Base-by-base conservation (phyloP, 2,329 filamentous ascomycete genomes). In the Trichoderma simmonsii region DNA sequence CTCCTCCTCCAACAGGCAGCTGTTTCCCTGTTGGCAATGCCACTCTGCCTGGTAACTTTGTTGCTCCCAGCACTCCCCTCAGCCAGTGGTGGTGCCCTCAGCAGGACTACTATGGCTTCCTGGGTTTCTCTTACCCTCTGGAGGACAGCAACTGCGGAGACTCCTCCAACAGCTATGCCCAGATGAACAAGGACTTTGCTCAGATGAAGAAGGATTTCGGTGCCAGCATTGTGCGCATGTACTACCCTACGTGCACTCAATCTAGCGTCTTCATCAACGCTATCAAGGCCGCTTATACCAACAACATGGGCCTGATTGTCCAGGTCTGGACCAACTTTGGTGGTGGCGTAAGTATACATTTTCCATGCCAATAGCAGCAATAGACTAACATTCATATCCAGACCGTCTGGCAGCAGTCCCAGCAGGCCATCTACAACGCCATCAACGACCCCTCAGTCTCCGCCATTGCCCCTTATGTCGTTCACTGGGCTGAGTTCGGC, bases 301-400 rank as follows among this genome's bases (percentile, higher is more conserved):
- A 76, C 72, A 73, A 73, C 67, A 76, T 76, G 74, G 74, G 70
- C 26, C 48, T 76, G 36, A 71, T 76, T 51, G 67, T 75, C 18
- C 75, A 76, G 39, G 74, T 76, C 36, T 76, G 75, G 75, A 76
- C 75, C 36, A 76, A 76, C 70, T 76, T 75, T 70, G 75, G 75
- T 12, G 64, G 43, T 57, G 75, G 75, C 32, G 74, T 75, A 70
- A 68, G 73, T 75, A 34, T 21, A 28, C 26, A 32, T 3, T 21
- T 5, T 28, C 11, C 1, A 11, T 21, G 15, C 15, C 1, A 36
- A 4, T 21, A 32, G n/a, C 24, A 36, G 14, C 32, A 9, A 2
- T 43, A 18, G 62, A 60, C 62, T 73, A 34, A 73, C 62, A 30
- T 1, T 21, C 8, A 4, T 32, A 4, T 48, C 3, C 18, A 73